Evolutionary conservation across 371 early-diverging fungal genomes (phyloP).

Genomic region (Chytridium lagenaria): DNA sequence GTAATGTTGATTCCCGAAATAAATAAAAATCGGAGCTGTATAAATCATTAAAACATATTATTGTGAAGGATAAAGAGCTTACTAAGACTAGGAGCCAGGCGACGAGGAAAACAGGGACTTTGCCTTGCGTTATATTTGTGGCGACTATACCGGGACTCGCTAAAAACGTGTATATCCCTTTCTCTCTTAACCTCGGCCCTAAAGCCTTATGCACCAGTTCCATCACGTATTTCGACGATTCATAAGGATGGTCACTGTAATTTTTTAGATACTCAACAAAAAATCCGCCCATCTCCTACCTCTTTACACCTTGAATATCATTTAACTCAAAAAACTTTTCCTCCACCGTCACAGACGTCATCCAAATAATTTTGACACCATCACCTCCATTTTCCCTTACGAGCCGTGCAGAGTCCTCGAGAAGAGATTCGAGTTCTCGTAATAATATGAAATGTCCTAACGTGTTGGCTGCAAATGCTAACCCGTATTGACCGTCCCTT

Average conservation of each 20-base stretch:
- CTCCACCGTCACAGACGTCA: slow-evolving; percentile 70
- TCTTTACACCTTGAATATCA: slow-evolving; percentile 74
- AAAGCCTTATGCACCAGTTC: slow-evolving; percentile 25
- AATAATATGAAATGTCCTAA: slow-evolving; percentile 86
- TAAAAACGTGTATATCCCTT: slow-evolving; percentile 22
- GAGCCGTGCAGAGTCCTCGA: slow-evolving; percentile 36
- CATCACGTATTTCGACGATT: slow-evolving; percentile 29
- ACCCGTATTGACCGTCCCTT: slow-evolving; percentile 71
- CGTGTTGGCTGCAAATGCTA: slow-evolving; percentile 81
- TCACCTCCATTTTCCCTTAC: slow-evolving; percentile 5
- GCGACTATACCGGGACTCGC: slow-evolving; percentile 32
- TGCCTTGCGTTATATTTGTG: slow-evolving; percentile 29
- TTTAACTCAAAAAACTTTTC: slow-evolving; percentile 54
- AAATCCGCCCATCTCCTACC: no score
- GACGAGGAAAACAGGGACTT: slow-evolving; percentile 25
- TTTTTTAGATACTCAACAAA: no score
- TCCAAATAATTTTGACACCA: slow-evolving; percentile 82
- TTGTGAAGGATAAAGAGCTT: not conserved
- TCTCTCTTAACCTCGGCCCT: not conserved
- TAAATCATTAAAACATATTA: not conserved
- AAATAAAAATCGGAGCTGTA: slow-evolving; percentile 10
- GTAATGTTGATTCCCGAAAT: slow-evolving; percentile 6
- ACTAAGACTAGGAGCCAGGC: slow-evolving; percentile 11
- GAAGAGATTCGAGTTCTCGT: slow-evolving; percentile 59
- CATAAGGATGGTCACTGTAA: slow-evolving; percentile 28